Evolutionary conservation across 371 early-diverging fungal genomes (phyloP), one percentile per base, ranked within the genome.

Genomic region (Actinomortierella ambigua): DNA sequence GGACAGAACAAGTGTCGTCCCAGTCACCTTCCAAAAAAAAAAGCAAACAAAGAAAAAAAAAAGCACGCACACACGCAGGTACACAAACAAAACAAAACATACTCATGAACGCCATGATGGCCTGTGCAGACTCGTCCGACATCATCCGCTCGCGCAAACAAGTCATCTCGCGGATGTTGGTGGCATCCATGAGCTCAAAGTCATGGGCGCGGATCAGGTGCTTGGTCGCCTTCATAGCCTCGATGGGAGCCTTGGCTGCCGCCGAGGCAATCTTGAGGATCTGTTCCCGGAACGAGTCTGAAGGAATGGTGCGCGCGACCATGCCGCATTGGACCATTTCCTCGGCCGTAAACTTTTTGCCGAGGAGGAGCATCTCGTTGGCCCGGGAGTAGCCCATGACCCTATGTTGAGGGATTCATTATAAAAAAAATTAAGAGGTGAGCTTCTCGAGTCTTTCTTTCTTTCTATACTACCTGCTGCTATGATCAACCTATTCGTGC

Each of bases 331-430:
- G 63, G 27, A 63, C 76, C 70, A 86, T 70, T 53, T 87, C 87
- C 39, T 83, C 55, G 9, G 86, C 85, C 28, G 83, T 75, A 61
- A 82, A 80, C 41, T 77, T 79, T 50, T 78, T 62, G 6, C 85
- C 86, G 80, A 87, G 71, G 24, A 84, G 65, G 46, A 88, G 63
- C 82, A 89, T 84, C 57, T 88, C 84, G 65, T 85, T 89, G 18
- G 88, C 89, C 20, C 76, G 79, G 6, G 85, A 81, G 14, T 58
- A 42, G 0, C 88, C 89, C 81, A 89, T 79, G 14, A 85, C 80
- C 50, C 81, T 81, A 65, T 48, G 29, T 8, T 18, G 11, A 26
- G 18, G 43, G 26, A n/a, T 14, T 11, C 20, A 49, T 39, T 13
- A 57, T 46, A 1, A 48, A 6, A 20, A 53, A 18, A 40, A 40